A percentile compares a stretch with the other conserved stretches of the same genome.
phyloP scores from a whole-genome alignment of 768 basidiomycete species.

The Boletus rubescentipes region DNA sequence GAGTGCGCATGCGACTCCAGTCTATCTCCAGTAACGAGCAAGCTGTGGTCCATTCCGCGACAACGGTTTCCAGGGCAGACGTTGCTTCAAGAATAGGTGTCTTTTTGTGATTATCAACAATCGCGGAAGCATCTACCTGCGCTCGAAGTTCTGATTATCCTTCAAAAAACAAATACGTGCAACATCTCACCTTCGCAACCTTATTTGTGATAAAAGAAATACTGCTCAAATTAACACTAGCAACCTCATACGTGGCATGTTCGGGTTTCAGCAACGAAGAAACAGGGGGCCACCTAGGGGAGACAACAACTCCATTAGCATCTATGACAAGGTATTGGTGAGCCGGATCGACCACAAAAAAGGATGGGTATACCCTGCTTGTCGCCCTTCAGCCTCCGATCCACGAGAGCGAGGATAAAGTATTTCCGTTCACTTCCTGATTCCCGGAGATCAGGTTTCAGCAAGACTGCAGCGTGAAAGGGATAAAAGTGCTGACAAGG shows the following conservation, averaged over 20 bases:
- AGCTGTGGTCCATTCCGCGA: constrained; percentile 55
- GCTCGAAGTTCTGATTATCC: background rate
- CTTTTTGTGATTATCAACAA: constrained; percentile 66
- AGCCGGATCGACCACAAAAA: background rate
- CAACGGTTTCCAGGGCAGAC: constrained; percentile 46
- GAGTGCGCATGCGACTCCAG: constrained; percentile 77
- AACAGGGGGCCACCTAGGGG: constrained; percentile 78
- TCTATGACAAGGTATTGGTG: constrained; percentile 42
- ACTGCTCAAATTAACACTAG: constrained; percentile 63
- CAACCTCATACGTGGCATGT: constrained; percentile 64
- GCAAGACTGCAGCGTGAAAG: constrained; percentile 67
- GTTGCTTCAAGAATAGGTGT: constrained; percentile 59
- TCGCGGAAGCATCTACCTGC: constrained; percentile 69
- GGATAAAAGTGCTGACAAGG: constrained; percentile 68
- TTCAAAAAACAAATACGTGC: background rate
- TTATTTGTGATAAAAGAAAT: constrained; percentile 73
- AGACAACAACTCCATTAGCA: constrained; percentile 50
- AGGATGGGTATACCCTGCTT: constrained; percentile 44
- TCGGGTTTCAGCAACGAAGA: constrained; percentile 47
- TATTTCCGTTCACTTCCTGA: constrained; percentile 55
- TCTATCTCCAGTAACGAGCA: constrained; percentile 69
- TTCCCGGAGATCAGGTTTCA: constrained; percentile 61
- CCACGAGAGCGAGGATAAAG: constrained; percentile 71
- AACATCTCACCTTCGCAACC: constrained; percentile 78
- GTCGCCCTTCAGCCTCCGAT: constrained; percentile 55